A percentile compares a stretch with the other conserved stretches of the same genome.
These are phyloP conservation scores for Aspergillus cavernicola DNA, from an alignment of 495 filamentous ascomycete species.

Conservation along the genomic window DNA sequence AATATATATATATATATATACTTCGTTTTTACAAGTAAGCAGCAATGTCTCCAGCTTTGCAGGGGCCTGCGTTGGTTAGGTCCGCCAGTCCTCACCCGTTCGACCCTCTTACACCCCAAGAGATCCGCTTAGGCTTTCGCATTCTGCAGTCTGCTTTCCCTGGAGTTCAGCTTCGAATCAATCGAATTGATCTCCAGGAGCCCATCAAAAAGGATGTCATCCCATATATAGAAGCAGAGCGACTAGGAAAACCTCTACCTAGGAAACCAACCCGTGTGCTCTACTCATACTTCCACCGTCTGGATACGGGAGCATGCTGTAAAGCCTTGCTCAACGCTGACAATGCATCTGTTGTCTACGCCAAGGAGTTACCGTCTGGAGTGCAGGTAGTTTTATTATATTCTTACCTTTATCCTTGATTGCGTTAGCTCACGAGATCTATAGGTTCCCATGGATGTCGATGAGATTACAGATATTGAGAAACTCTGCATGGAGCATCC, in stretches of 20 bases:
- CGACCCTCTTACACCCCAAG: slow-evolving; percentile 39
- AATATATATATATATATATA: background rate
- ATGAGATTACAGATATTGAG: slow-evolving; percentile 41
- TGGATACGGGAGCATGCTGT: slow-evolving; percentile 39
- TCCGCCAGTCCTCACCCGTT: slow-evolving; percentile 41
- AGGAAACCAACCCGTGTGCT: slow-evolving; percentile 36
- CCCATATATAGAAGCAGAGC: slow-evolving; percentile 41
- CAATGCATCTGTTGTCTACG: slow-evolving; percentile 33
- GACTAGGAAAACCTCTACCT: slow-evolving; percentile 30
- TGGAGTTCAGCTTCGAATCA: slow-evolving; percentile 38
- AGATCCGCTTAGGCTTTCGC: slow-evolving; percentile 39
- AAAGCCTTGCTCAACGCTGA: slow-evolving; percentile 44
- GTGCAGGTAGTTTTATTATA: slow-evolving; percentile 29
- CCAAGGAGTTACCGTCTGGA: slow-evolving; percentile 39
- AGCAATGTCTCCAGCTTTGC: slow-evolving; percentile 16
- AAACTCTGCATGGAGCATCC: slow-evolving; percentile 38
- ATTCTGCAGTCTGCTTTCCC: slow-evolving; percentile 39
- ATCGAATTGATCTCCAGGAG: slow-evolving; percentile 44
- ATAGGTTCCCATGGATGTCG: slow-evolving; percentile 39
- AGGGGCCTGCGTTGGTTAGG: slow-evolving; percentile 8
- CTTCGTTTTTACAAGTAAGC: background rate
- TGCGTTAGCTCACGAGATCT: background rate
- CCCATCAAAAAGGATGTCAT: slow-evolving; percentile 40
- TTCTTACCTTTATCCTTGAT: background rate
- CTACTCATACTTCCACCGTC: slow-evolving; percentile 38